A percentile compares a stretch with the other conserved stretches of the same genome.
These are phyloP conservation scores for Pleurotus ostreatus DNA, from an alignment of 768 basidiomycete genomes.

Conservation along the genomic window DNA sequence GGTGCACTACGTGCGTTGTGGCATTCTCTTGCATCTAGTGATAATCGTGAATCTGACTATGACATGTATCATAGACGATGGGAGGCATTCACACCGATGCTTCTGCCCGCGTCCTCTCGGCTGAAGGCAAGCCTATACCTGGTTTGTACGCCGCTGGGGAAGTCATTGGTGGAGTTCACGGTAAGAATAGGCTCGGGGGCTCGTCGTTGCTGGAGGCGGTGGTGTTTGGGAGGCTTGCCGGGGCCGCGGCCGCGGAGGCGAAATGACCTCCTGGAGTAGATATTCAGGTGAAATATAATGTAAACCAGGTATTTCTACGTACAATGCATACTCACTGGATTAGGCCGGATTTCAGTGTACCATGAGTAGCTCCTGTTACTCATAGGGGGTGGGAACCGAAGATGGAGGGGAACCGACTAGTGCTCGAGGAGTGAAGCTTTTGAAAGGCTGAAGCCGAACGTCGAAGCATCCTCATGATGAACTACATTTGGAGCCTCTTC, in stretches of 20 bases:
- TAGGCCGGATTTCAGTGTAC: too few relatives aligned
- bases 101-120: constrained; percentile 16
- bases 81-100: constrained; percentile 20
- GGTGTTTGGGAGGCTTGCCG: constrained; percentile 24
- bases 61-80: constrained; percentile 17
- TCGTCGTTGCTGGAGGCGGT: constrained; percentile 23
- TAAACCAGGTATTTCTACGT: too few relatives aligned
- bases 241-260: constrained; percentile 13
- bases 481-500: neutral
- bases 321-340: too few relatives aligned
- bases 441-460: too few relatives aligned
- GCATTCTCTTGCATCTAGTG: neutral
- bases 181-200: constrained; percentile 22
- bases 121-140: constrained; percentile 11
- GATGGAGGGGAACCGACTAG: too few relatives aligned
- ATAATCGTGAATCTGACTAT: neutral
- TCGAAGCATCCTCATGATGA: neutral
- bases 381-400: too few relatives aligned
- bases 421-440: too few relatives aligned
- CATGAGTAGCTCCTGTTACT: too few relatives aligned
- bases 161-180: constrained; percentile 25
- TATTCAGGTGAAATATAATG: too few relatives aligned
- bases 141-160: constrained; percentile 24
- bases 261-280: too few relatives aligned
- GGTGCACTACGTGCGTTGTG: constrained; percentile 19